A percentile compares a stretch with the other conserved stretches of the same genome.
Conservation (phyloP, 805 yeast species). For the Ogataea corticis region DNA sequence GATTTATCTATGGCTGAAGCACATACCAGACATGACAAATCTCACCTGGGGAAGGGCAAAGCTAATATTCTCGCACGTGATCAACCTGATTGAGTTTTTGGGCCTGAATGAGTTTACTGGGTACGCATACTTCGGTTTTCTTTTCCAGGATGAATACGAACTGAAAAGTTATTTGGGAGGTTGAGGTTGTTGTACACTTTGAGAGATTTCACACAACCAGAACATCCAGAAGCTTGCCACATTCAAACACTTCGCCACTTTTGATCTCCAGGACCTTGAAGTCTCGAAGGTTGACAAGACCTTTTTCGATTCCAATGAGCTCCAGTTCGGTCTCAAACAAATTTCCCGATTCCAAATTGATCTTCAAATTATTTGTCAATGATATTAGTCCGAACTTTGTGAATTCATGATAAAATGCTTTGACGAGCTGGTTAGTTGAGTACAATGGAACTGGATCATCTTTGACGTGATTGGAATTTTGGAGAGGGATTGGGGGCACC, state of each 20-base stretch:
- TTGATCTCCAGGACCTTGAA: constrained; percentile 61
- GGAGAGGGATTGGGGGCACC: constrained; percentile 37
- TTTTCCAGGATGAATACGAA: constrained; percentile 30
- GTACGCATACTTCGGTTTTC: constrained; percentile 30
- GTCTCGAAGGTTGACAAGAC: constrained; percentile 64
- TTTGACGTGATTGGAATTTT: constrained; percentile 16
- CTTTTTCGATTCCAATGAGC: constrained; percentile 62
- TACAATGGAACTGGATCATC: constrained; percentile 33
- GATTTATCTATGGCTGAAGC: constrained; percentile 30
- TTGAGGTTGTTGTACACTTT: not conserved
- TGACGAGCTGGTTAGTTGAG: constrained; percentile 28
- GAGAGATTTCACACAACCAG: constrained; percentile 43
- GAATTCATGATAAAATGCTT: constrained; percentile 37
- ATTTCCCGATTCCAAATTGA: constrained; percentile 59
- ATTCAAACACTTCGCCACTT: constrained; percentile 68
- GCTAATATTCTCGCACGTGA: constrained; percentile 17
- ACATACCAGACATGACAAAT: constrained; percentile 18
- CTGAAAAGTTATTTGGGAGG: constrained; percentile 12
- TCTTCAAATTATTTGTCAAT: constrained; percentile 62
- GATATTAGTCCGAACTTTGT: constrained; percentile 59
- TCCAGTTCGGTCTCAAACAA: constrained; percentile 64
- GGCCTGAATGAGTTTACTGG: constrained; percentile 24
- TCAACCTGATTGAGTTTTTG: constrained; percentile 26
- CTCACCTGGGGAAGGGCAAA: constrained; percentile 18
- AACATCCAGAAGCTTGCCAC: constrained; percentile 70